Conservation (phyloP, 495 filamentous ascomycete genomes). For the Talaromyces trachyspermus region DNA sequence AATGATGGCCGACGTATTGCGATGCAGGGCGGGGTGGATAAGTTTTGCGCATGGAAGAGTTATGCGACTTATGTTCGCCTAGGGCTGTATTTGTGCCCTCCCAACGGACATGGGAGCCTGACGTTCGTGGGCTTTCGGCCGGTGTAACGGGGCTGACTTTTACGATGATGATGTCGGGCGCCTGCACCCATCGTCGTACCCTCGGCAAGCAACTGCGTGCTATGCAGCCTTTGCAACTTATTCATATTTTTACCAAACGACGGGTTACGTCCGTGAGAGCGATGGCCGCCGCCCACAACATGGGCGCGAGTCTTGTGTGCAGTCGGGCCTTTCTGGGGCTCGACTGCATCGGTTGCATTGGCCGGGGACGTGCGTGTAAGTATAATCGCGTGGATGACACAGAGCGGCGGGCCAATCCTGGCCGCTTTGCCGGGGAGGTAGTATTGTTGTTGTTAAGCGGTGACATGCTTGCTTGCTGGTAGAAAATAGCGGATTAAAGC, state of each 20-base stretch:
- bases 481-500: too few relatives aligned
- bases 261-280: constrained; percentile 36
- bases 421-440: constrained; percentile 42
- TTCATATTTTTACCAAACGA: constrained; percentile 36
- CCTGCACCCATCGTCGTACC: constrained; percentile 9
- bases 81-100: constrained; percentile 21
- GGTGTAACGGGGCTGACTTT: constrained; percentile 42
- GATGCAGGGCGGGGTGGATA: constrained; percentile 39
- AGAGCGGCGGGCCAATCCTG: constrained; percentile 39
- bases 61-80: constrained; percentile 19
- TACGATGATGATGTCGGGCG: constrained; percentile 38
- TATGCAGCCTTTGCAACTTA: constrained; percentile 32
- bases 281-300: constrained; percentile 38
- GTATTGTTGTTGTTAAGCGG: constrained; percentile 17
- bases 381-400: constrained; percentile 41
- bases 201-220: constrained; percentile 22
- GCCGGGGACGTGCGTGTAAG: constrained; percentile 30
- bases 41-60: constrained; percentile 37
- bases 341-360: constrained; percentile 4
- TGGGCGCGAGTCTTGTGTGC: constrained; percentile 30
- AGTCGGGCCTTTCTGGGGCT: constrained; percentile 21
- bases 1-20: constrained; percentile 24
- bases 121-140: constrained; percentile 31
- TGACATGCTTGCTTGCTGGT: constrained; percentile 4
- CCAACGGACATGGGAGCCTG: constrained; percentile 32